These are phyloP conservation scores for Xerocomus spinulosus DNA, from an alignment of 768 basidiomycete species.

Conservation along the genomic window DNA sequence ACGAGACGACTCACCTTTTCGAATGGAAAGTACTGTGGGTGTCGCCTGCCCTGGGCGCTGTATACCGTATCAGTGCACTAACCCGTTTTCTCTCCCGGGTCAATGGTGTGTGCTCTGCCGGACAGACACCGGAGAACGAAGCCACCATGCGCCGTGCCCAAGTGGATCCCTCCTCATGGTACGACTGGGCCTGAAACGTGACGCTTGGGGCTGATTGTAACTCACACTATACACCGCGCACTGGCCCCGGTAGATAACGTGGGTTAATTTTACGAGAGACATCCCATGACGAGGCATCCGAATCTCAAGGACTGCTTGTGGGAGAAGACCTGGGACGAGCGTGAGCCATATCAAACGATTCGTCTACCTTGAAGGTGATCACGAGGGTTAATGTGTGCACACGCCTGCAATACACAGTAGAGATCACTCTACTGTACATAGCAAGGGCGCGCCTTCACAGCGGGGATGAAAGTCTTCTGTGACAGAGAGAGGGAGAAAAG, in stretches of 20 bases:
- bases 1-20: background rate
- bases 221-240: too few species aligned
- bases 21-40: background rate
- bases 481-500: background rate
- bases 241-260: background rate
- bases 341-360: background rate
- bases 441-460: constrained; percentile 24
- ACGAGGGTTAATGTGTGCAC: constrained; percentile 7
- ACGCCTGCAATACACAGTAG: constrained; percentile 25
- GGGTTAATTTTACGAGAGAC: background rate
- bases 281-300: too few species aligned
- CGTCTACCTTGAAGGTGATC: background rate
- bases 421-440: constrained; percentile 20
- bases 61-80: too few species aligned
- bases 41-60: background rate
- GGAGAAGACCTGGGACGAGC: too few species aligned
- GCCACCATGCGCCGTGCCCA: too few species aligned
- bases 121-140: background rate
- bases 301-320: too few species aligned
- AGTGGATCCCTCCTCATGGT: too few species aligned
- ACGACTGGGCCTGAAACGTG: background rate
- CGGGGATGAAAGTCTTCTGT: background rate
- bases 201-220: background rate
- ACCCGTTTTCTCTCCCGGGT: background rate
- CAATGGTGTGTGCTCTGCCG: background rate